Conservation (phyloP, 1,284 basidiomycete genomes). For the Ceratorhiza oryzae-sativae region DNA sequence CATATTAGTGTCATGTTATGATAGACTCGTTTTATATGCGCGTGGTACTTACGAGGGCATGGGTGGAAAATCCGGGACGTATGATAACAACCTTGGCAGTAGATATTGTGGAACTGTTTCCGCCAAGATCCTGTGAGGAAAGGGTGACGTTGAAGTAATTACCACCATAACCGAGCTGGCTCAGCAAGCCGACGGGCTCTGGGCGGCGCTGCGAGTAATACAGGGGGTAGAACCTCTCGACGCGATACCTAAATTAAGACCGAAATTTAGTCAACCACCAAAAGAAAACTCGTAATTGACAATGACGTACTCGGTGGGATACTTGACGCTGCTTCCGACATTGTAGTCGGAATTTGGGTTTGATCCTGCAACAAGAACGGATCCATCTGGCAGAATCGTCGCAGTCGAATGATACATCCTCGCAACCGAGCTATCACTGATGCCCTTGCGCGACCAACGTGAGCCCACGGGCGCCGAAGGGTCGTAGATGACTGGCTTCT, state of each 20-base stretch:
- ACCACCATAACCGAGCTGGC: conserved; percentile 83
- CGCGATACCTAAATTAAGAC: conserved; percentile 82
- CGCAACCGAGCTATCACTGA: conserved; percentile 63
- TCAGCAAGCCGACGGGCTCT: conserved; percentile 71
- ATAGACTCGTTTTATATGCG: not conserved
- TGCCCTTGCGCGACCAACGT: conserved; percentile 74
- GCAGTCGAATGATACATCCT: conserved; percentile 89
- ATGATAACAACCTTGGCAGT: conserved; percentile 82
- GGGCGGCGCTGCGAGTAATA: conserved; percentile 83
- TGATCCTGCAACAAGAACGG: conserved; percentile 87
- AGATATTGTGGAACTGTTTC: conserved; percentile 70
- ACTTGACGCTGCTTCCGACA: conserved; percentile 68
- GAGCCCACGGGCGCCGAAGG: conserved; percentile 67
- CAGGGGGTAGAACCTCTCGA: conserved; percentile 85
- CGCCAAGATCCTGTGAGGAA: conserved; percentile 63
- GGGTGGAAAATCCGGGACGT: conserved; percentile 90
- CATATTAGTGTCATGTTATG: not conserved
- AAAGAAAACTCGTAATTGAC: conserved; percentile 44
- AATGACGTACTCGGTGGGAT: conserved; percentile 74
- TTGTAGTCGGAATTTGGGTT: conserved; percentile 93
- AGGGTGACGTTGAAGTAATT: conserved; percentile 67
- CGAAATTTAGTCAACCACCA: conserved; percentile 63
- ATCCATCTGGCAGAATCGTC: conserved; percentile 82
- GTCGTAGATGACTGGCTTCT: conserved; percentile 78
- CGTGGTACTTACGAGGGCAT: conserved; percentile 66